These are phyloP conservation scores for Danielia reshetovae DNA, from an alignment of 805 yeast genomes.

Conservation along the genomic window DNA sequence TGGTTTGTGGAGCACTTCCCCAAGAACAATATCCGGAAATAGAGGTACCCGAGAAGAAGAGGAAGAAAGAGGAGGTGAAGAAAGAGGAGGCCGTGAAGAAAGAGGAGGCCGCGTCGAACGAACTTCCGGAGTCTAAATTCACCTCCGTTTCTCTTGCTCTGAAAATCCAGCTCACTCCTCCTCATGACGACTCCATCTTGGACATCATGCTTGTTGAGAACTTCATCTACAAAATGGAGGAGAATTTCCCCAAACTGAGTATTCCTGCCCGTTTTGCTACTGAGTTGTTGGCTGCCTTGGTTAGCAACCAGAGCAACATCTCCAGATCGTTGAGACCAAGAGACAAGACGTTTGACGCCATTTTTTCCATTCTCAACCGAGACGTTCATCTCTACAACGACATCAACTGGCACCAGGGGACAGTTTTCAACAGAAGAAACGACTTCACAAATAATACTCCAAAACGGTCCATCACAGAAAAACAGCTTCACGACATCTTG, in stretches of 20 bases:
- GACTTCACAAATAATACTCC: slow-evolving; percentile 22
- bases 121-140: slow-evolving; percentile 2
- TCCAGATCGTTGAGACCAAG: slow-evolving; percentile 19
- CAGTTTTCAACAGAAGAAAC: slow-evolving; percentile 10
- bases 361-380: slow-evolving; percentile 26
- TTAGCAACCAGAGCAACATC: slow-evolving; percentile 16
- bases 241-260: slow-evolving; percentile 15
- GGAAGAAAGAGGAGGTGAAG: not conserved
- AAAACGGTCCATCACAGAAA: slow-evolving; percentile 20
- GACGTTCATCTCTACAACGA: slow-evolving; percentile 28
- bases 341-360: slow-evolving; percentile 25
- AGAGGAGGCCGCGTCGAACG: not conserved
- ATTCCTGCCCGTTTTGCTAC: slow-evolving; percentile 20
- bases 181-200: slow-evolving; percentile 9
- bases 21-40: not conserved
- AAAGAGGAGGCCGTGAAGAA: not conserved
- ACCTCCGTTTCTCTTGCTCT: slow-evolving; percentile 1
- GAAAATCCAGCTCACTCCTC: not conserved
- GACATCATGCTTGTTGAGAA: slow-evolving; percentile 32
- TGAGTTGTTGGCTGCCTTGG: slow-evolving; percentile 25
- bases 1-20: slow-evolving; percentile 1
- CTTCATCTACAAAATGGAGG: slow-evolving; percentile 31
- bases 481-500: slow-evolving; percentile 22
- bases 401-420: slow-evolving; percentile 20
- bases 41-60: not conserved